Evolutionary conservation across 2,329 filamentous ascomycete genomes (phyloP), one percentile per base, ranked within the genome.

Genomic region (Parasarocladium wereldwijsianum): DNA sequence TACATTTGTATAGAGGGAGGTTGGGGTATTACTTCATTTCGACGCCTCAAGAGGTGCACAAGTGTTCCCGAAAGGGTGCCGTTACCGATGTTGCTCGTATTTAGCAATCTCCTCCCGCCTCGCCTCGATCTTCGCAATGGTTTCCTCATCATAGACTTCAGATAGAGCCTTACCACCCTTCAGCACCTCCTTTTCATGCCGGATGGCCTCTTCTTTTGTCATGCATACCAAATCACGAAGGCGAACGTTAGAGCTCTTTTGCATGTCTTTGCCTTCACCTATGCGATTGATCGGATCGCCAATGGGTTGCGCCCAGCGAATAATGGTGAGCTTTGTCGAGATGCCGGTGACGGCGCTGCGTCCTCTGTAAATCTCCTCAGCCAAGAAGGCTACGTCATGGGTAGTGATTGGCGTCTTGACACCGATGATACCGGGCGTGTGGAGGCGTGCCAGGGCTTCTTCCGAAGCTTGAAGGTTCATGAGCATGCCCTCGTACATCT

Each of bases 401-500:
- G 70, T 64, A 0, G 72, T 86, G 35, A 96, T 51, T 0, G 85
- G 82, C 1, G 90, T 62, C 38, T 83, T 83, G 28, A 98, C 57
- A 0, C 90, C 87, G 8, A 79, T 55, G 4, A 44, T 43, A 10
- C 46, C 48, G 8, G 49, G 46, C 9, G 43, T 43, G 9, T 40
- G 43, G 2, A 45, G 22, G 3, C 67, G 65, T 0, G 77, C 73
- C 2, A 90, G 50, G 34, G 81, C 77, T 47, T 92, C 85, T 47
- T 94, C 83, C 10, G 70, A 64, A 17, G 74, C 75, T 47, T 93
- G 84, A 2, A 96, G 55, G 13, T 68, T 65, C 1, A 74, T 73
- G 3, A 90, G 58, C 18, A 94, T 79, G 21, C 76, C 73, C 34
- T 94, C 86, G 51, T 94, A 93, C 66, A 93, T 76, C 57, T 93